Evolutionary conservation across 257 asterid genomes (phyloP).

Genomic region (Ajuga chamaepitys): DNA sequence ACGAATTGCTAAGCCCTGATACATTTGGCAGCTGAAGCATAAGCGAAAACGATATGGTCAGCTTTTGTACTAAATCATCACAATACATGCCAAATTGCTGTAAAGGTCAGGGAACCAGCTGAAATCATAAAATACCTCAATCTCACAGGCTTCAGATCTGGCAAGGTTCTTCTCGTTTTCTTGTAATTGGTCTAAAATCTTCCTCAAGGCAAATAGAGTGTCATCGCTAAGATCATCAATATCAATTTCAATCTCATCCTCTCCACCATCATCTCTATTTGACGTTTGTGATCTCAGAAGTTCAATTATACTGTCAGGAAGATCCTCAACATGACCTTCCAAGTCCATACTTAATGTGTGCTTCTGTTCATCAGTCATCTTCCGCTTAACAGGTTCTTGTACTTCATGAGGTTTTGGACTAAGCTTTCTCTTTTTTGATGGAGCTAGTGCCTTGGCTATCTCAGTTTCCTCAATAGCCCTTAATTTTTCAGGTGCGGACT

Average conservation of each 20-base stretch:
- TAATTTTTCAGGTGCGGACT: slow-evolving; percentile 28
- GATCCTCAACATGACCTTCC: slow-evolving; percentile 44
- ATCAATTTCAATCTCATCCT: slow-evolving; percentile 78
- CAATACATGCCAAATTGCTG: neutral
- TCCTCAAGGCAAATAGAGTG: slow-evolving; percentile 47
- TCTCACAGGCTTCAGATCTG: slow-evolving; percentile 69
- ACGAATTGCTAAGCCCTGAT: slow-evolving; percentile 83
- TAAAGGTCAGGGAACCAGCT: neutral
- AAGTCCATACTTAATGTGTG: slow-evolving; percentile 45
- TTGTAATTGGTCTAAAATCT: slow-evolving; percentile 47
- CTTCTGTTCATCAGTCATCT: slow-evolving; percentile 64
- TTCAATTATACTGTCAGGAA: slow-evolving; percentile 51
- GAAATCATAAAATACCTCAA: slow-evolving; percentile 48
- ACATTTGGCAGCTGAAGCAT: slow-evolving; percentile 76
- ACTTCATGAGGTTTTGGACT: slow-evolving; percentile 39
- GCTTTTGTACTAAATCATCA: slow-evolving; percentile 2
- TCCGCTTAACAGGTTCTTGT: slow-evolving; percentile 38
- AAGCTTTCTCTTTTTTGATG: slow-evolving; percentile 55
- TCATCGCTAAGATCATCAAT: slow-evolving; percentile 59
- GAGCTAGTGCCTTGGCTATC: slow-evolving; percentile 26
- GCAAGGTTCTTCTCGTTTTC: slow-evolving; percentile 37
- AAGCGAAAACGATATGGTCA: neutral
- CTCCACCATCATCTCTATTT: slow-evolving; percentile 43
- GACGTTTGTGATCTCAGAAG: slow-evolving; percentile 56
- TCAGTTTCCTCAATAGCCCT: slow-evolving; percentile 32